A percentile compares a stretch with the other conserved stretches of the same genome.
Evolutionary conservation across 2,329 filamentous ascomycete genomes (phyloP).

Genomic region (Alternaria conjuncta): DNA sequence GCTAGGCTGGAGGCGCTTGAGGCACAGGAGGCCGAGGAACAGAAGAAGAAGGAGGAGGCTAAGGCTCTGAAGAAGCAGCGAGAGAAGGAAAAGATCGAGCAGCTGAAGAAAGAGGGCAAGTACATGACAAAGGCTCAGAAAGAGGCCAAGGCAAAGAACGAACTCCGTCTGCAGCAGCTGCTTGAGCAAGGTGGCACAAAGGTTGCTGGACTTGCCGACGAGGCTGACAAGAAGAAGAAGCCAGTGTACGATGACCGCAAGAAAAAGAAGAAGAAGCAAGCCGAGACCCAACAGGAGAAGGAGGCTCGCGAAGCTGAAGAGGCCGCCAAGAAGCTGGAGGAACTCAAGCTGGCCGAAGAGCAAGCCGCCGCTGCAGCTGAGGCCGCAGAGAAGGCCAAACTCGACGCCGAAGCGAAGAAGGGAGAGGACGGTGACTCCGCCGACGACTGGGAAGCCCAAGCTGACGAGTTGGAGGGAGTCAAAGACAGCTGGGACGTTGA

Average conservation of each 20-base stretch:
- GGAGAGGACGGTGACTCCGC: conserved; percentile 68
- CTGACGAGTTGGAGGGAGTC: conserved; percentile 74
- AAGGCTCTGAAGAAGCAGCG: conserved; percentile 81
- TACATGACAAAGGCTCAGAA: conserved; percentile 86
- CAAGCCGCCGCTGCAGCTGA: conserved; percentile 82
- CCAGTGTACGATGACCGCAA: conserved; percentile 74
- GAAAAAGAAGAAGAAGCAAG: conserved; percentile 78
- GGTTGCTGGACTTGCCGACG: conserved; percentile 60
- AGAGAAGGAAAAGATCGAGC: conserved; percentile 84
- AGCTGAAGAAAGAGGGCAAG: conserved; percentile 86
- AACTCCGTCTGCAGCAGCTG: conserved; percentile 85
- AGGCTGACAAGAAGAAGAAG: conserved; percentile 78
- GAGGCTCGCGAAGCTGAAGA: conserved; percentile 60
- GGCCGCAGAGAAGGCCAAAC: conserved; percentile 67
- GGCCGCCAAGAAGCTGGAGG: conserved; percentile 61
- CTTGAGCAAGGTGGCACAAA: conserved; percentile 75
- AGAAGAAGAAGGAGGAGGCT: conserved; percentile 72
- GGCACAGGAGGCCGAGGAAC: conserved; percentile 69
- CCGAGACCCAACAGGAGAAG: conserved; percentile 59
- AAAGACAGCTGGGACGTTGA: conserved; percentile 97
- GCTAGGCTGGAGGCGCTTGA: conserved; percentile 71
- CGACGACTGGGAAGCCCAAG: conserved; percentile 87
- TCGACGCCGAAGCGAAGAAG: conserved; percentile 66
- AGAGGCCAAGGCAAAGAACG: conserved; percentile 79
- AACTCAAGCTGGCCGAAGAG: conserved; percentile 60